These are phyloP conservation scores for Zymoseptoria brevis DNA, from an alignment of 2,329 filamentous ascomycete genomes.

Conservation along the genomic window DNA sequence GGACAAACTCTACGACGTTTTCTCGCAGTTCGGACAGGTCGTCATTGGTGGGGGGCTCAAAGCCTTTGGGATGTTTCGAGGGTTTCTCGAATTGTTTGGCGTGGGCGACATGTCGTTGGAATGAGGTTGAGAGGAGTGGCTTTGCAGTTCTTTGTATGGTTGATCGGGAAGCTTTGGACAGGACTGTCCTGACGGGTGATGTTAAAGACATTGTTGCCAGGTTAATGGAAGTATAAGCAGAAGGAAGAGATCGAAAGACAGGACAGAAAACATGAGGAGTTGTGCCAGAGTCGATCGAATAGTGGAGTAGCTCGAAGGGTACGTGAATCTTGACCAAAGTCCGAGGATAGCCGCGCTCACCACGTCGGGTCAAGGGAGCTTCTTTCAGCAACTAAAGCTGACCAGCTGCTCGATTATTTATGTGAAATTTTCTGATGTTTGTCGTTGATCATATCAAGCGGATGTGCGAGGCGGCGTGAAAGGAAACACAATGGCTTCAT, in stretches of 20 bases:
- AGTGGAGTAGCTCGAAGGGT: neutral
- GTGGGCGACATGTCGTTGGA: constrained; percentile 44
- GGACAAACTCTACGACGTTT: constrained; percentile 77
- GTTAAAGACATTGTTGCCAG: constrained; percentile 13
- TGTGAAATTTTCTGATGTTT: neutral
- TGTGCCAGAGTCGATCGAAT: neutral
- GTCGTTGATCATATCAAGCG: neutral
- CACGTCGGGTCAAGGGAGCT: neutral
- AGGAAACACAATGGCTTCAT: constrained; percentile 9
- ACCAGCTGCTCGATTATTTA: neutral
- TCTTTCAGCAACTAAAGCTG: neutral
- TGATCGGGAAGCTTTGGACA: constrained; percentile 14
- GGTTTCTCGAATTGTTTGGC: neutral
- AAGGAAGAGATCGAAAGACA: neutral
- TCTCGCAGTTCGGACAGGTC: constrained; percentile 77
- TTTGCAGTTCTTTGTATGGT: constrained; percentile 4
- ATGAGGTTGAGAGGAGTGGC: constrained; percentile 10
- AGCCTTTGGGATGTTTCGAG: constrained; percentile 58
- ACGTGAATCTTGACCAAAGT: neutral
- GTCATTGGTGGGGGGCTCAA: constrained; percentile 58
- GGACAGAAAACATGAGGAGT: neutral
- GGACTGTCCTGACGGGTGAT: constrained; percentile 18
- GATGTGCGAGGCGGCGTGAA: neutral
- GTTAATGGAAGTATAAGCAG: neutral
- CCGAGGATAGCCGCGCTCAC: neutral